Conservation (phyloP, 345 rosid genomes). For the Brassica nigra region DNA sequence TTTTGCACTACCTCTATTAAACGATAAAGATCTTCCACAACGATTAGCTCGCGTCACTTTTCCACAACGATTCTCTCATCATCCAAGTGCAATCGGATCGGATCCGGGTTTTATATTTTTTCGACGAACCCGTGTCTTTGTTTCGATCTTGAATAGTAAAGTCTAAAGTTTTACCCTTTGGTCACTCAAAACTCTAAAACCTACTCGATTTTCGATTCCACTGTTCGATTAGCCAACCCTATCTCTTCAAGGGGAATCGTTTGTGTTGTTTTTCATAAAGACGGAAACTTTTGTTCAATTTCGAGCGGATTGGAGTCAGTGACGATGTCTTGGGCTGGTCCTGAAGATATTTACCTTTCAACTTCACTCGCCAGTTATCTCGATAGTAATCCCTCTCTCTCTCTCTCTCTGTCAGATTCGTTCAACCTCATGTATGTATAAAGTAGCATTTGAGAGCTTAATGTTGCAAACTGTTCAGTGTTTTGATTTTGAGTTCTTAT, state of each 20-base stretch:
- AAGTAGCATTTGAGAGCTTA: background rate
- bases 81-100: conserved; percentile 49
- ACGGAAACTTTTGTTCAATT: conserved; percentile 44
- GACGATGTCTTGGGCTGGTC: conserved; percentile 37
- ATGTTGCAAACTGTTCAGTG: background rate
- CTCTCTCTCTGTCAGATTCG: background rate
- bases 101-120: conserved; percentile 49
- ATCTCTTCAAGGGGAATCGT: conserved; percentile 44
- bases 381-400: background rate
- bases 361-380: background rate
- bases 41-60: background rate
- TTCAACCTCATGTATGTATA: background rate
- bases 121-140: conserved; percentile 25
- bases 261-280: conserved; percentile 31
- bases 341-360: background rate
- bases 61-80: background rate
- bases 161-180: background rate
- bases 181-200: background rate
- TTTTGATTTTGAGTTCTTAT: background rate
- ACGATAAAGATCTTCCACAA: no score
- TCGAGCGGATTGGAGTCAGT: conserved; percentile 19
- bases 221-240: conserved; percentile 45
- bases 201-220: background rate
- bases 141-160: conserved; percentile 43
- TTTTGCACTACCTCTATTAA: background rate